Evolutionary conservation across 306 rosid species (phyloP), one percentile per base, ranked within the genome.

Genomic region (Quercus variabilis): DNA sequence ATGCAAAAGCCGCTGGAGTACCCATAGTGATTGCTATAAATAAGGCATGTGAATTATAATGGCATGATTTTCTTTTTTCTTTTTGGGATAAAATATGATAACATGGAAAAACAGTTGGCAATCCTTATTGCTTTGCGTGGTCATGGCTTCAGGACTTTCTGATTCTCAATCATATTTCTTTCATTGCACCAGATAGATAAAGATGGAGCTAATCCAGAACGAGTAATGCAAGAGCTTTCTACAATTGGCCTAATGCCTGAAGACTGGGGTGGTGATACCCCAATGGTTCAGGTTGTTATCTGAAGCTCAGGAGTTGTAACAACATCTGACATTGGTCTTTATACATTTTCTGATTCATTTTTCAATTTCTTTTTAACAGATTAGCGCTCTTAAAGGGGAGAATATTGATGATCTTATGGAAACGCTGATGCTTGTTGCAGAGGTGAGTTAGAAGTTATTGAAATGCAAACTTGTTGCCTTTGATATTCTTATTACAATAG

Each of bases 141-240:
- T 26, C 70, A 41, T 89, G 85, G 13, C 77, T 76, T 73, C 62
- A 41, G 73, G 43, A 79, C 51, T 79, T 49, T 35, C 76, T 86
- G 78, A 58, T 41, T 52, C 67, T 68, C 38, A 35, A 33, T 35
- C 74, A 58, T 64, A 51, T 76, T 75, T 81, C 55, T 75, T 71
- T 55, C 41, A 63, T 75, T 89, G 41, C 65, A 77, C 74, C 89
- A 95, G 99, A 91, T 95, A 79, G 99, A 95, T 85, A 95, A 89
- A 84, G 97, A 91, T 80, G 99, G 99, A 74, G 97, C 98, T 70
- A 95, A 85, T 88, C 91, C 98, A 63, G 99, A 93, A 15, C 89
- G 97, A 82, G 99, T 95, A 52, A 93, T 93, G 99, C 98, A 91
- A 86, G 98, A 95, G 85, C 99, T 95, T 87, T 93, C 99, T 78